A percentile compares a stretch with the other conserved stretches of the same genome.
These are phyloP conservation scores for Scleroderma bovista DNA, from an alignment of 768 basidiomycete genomes.

Conservation along the genomic window DNA sequence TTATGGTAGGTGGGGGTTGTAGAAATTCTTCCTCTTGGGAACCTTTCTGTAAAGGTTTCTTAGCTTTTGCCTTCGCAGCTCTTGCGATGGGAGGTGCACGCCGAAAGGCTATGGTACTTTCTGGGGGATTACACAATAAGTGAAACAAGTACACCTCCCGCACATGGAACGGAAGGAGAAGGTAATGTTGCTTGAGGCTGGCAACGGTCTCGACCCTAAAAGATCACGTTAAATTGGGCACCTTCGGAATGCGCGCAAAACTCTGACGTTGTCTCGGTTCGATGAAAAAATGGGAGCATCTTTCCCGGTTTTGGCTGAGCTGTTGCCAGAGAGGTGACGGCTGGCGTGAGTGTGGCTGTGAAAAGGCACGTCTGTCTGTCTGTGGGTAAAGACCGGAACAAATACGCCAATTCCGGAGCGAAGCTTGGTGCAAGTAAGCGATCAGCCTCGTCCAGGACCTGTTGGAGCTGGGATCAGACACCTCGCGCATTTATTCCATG, in stretches of 20 bases:
- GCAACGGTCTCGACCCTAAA: constrained; percentile 83
- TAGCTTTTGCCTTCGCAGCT: constrained; percentile 25
- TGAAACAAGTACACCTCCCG: constrained; percentile 90
- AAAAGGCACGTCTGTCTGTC: constrained; percentile 96
- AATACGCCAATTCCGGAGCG: constrained; percentile 70
- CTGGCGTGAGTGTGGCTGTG: constrained; percentile 88
- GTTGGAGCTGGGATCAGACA: not conserved
- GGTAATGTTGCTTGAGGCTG: constrained; percentile 80
- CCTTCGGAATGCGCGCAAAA: not conserved
- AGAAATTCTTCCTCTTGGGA: constrained; percentile 45
- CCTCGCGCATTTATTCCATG: not conserved
- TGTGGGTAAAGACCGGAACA: constrained; percentile 73
- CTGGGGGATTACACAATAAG: constrained; percentile 84
- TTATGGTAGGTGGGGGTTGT: constrained; percentile 92
- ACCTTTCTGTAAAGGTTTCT: constrained; percentile 26
- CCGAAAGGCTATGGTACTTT: constrained; percentile 63
- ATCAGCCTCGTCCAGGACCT: constrained; percentile 98
- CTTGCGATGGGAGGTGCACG: constrained; percentile 38
- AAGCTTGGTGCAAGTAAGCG: constrained; percentile 87
- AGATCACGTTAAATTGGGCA: constrained; percentile 4
- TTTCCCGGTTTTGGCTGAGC: constrained; percentile 78
- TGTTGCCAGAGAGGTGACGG: constrained; percentile 73
- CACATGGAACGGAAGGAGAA: constrained; percentile 92
- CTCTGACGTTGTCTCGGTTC: constrained; percentile 69
- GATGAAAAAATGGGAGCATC: constrained; percentile 79